Conservation (phyloP, 371 early-diverging fungal genomes). For the Circinella minor region DNA sequence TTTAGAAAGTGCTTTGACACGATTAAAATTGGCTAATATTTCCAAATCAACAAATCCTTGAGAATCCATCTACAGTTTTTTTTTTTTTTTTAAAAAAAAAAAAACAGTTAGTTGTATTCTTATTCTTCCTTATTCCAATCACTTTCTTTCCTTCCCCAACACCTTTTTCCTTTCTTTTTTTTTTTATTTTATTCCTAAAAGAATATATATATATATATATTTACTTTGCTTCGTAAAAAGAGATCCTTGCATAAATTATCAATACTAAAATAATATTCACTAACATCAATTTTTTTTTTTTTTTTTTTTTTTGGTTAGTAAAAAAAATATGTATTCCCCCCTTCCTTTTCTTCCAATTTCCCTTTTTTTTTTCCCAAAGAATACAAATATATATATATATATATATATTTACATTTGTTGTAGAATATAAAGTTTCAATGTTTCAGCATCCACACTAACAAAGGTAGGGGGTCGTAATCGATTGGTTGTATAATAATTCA, state of each 20-base stretch:
- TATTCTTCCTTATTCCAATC: too few relatives aligned
- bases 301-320: too few relatives aligned
- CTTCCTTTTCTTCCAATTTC: too few relatives aligned
- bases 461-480: slow-evolving; percentile 42
- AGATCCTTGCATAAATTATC: slow-evolving; percentile 95
- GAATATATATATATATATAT: not conserved
- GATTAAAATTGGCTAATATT: slow-evolving; percentile 84
- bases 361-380: not conserved
- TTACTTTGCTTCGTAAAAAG: slow-evolving; percentile 81
- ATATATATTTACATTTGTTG: slow-evolving; percentile 74
- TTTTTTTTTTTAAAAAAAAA: too few relatives aligned
- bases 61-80: slow-evolving; percentile 69
- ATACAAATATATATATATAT: too few relatives aligned
- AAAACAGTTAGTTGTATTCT: too few relatives aligned
- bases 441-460: slow-evolving; percentile 54
- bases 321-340: too few relatives aligned
- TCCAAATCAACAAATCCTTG: slow-evolving; percentile 79
- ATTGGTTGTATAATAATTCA: slow-evolving; percentile 14
- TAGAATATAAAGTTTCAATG: slow-evolving; percentile 60
- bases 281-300: slow-evolving; percentile 8
- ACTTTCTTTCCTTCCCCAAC: too few relatives aligned
- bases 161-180: too few relatives aligned
- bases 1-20: slow-evolving; percentile 76
- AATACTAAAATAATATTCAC: slow-evolving; percentile 93
- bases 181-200: too few relatives aligned